Evolutionary conservation across 2,329 filamentous ascomycete genomes (phyloP).

Genomic region (Metarhizium sp.): DNA sequence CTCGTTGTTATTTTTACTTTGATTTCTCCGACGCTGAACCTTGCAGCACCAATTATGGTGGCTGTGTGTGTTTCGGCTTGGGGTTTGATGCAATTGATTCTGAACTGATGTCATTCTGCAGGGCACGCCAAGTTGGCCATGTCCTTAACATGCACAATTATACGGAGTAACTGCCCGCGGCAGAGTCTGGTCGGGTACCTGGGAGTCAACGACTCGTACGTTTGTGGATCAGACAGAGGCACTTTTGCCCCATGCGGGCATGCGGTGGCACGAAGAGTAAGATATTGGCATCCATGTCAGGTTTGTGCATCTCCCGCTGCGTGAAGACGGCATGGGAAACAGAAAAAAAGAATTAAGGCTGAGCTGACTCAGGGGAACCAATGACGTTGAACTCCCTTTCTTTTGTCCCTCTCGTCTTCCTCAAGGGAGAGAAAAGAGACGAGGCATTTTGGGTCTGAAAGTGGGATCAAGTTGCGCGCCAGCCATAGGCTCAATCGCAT

Average conservation of each 20-base stretch:
- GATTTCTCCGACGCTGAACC: not conserved
- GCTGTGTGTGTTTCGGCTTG: not conserved
- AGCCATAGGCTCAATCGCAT: no score
- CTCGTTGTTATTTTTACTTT: not conserved
- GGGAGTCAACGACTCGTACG: not conserved
- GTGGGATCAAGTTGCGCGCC: no score
- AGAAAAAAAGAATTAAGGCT: not conserved
- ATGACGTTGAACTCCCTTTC: constrained; percentile 5
- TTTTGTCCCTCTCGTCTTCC: no score
- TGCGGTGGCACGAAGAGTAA: not conserved
- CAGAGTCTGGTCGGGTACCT: not conserved
- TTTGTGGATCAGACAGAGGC: not conserved
- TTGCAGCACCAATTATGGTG: not conserved
- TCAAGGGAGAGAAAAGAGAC: no score
- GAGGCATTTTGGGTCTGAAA: no score
- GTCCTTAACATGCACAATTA: not conserved
- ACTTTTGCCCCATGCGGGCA: not conserved
- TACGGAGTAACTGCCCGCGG: not conserved
- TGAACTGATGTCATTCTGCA: not conserved
- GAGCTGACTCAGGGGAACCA: not conserved
- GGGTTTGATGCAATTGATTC: not conserved
- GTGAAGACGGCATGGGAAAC: not conserved
- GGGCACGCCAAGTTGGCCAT: not conserved
- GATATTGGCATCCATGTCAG: not conserved
- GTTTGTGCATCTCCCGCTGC: not conserved